Conservation (phyloP, 2,329 filamentous ascomycete genomes). For the Scopulariopsis brevicaulis region DNA sequence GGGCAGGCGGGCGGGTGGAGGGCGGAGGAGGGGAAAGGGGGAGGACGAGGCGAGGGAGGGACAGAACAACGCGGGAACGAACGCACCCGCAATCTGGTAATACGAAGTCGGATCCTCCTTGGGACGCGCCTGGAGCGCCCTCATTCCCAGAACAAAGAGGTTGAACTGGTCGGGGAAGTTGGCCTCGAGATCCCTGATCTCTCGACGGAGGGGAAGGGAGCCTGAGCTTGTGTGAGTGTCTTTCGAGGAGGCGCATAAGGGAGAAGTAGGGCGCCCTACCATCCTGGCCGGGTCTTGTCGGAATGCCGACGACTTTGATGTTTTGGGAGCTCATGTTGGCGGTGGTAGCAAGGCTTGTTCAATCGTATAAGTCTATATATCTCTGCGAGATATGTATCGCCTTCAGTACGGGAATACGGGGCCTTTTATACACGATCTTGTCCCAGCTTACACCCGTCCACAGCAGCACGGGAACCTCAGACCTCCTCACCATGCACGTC, state of each 20-base stretch:
- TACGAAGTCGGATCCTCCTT: constrained; percentile 59
- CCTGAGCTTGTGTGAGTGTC: neutral
- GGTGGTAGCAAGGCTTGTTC: neutral
- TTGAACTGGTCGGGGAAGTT: constrained; percentile 57
- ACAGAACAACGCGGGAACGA: neutral
- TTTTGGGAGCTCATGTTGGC: constrained; percentile 1
- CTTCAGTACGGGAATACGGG: neutral
- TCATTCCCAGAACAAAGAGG: constrained; percentile 64
- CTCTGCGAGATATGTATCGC: neutral
- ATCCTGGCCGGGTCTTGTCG: neutral
- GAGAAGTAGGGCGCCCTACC: neutral
- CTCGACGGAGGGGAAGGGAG: constrained; percentile 35
- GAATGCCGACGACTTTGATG: neutral
- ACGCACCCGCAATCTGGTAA: constrained; percentile 63
- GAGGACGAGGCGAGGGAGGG: no score
- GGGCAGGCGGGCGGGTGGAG: no score
- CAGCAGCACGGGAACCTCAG: neutral
- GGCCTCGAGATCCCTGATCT: constrained; percentile 55
- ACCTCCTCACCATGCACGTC: neutral
- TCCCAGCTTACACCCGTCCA: neutral
- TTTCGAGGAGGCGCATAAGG: neutral
- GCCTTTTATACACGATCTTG: neutral
- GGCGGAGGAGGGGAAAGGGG: no score
- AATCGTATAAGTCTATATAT: neutral
- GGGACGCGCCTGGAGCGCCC: constrained; percentile 56